Evolutionary conservation across 1,139 yeast species (phyloP).

Genomic region (Tardiomyces depauwii): DNA sequence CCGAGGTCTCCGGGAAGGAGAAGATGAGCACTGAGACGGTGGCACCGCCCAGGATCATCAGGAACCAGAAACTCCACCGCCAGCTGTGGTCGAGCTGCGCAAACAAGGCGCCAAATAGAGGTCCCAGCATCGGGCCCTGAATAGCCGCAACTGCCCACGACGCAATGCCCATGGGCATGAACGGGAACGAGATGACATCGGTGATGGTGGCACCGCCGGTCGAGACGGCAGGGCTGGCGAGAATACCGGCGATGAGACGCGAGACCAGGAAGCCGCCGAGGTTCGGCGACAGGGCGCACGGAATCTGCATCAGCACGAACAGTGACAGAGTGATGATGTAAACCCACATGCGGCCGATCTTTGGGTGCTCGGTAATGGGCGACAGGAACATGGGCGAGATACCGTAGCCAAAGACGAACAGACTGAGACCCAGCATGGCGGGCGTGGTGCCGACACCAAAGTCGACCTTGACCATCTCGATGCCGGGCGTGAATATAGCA

Average conservation of each 20-base stretch:
- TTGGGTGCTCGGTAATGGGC: slow-evolving; percentile 38
- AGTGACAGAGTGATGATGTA: slow-evolving; percentile 38
- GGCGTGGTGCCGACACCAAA: slow-evolving; percentile 37
- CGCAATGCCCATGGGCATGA: slow-evolving; percentile 21
- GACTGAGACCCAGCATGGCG: slow-evolving; percentile 34
- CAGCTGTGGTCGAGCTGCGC: slow-evolving; percentile 24
- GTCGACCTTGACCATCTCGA: slow-evolving; percentile 29
- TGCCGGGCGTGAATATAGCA: slow-evolving; percentile 17
- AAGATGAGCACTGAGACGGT: slow-evolving; percentile 26
- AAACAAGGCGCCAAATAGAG: slow-evolving; percentile 52
- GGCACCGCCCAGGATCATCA: slow-evolving; percentile 30
- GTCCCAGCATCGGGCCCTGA: slow-evolving; percentile 56
- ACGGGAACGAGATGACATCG: slow-evolving; percentile 30
- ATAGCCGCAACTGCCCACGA: slow-evolving; percentile 44
- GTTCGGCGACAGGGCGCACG: slow-evolving; percentile 36
- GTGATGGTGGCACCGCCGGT: slow-evolving; percentile 80
- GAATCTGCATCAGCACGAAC: slow-evolving; percentile 44
- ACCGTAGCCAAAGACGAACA: slow-evolving; percentile 45
- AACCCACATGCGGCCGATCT: slow-evolving; percentile 38
- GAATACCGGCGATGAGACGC: slow-evolving; percentile 69
- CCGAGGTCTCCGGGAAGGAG: slow-evolving; percentile 43
- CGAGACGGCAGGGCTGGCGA: slow-evolving; percentile 77
- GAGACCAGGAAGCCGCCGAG: slow-evolving; percentile 42
- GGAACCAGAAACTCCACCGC: slow-evolving; percentile 38
- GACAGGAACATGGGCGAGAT: slow-evolving; percentile 39